Percentiles rank a stretch among this genome's conserved stretches.
Conservation (phyloP, 139 green algal genomes). For the Micromonas commoda region DNA sequence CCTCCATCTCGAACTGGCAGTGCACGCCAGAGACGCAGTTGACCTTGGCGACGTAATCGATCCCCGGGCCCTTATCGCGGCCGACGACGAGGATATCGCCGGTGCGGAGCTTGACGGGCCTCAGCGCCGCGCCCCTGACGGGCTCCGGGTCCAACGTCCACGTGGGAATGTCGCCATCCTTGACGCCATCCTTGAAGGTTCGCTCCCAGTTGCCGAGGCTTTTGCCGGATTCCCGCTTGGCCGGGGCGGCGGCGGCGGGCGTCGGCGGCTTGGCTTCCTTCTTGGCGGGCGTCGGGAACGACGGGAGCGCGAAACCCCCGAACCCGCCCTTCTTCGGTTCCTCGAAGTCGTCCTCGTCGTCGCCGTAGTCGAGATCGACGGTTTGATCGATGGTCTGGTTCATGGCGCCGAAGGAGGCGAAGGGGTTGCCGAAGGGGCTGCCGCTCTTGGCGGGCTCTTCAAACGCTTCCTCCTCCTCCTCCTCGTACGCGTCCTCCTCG, state of each 20-base stretch:
- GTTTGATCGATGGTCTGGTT: background rate
- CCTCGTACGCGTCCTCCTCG: background rate
- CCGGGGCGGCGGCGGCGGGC: background rate
- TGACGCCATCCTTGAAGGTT: background rate
- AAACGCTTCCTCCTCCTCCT: background rate
- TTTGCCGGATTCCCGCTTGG: background rate
- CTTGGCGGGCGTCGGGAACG: too few species aligned
- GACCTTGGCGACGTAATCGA: background rate
- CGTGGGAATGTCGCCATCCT: background rate
- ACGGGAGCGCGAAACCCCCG: background rate
- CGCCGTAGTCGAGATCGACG: background rate
- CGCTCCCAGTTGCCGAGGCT: background rate
- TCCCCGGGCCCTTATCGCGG: background rate
- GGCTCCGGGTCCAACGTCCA: conserved; percentile 14
- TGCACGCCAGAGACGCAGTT: conserved; percentile 24
- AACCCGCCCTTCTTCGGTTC: background rate
- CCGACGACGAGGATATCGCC: background rate
- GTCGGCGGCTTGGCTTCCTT: background rate
- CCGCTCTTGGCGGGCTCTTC: background rate
- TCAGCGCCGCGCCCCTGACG: background rate
- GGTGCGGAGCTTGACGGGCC: background rate
- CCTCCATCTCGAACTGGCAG: conserved; percentile 20
- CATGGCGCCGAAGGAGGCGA: background rate
- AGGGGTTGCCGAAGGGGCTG: background rate
- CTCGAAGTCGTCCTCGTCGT: background rate